Conservation (phyloP, 176 grass and related monocot genomes). For the Luzula sylvatica region DNA sequence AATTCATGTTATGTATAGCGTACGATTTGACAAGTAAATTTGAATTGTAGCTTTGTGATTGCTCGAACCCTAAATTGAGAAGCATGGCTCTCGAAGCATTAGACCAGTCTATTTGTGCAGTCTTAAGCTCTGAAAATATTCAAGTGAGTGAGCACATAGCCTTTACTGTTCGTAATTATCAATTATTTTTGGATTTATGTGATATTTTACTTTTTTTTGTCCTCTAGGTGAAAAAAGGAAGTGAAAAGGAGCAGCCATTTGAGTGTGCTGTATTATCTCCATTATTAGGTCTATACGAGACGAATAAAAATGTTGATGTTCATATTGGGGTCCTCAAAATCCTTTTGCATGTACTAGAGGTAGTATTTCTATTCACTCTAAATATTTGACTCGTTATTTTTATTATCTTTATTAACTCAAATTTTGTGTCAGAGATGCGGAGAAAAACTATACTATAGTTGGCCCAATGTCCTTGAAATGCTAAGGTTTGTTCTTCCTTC, state of each 20-base stretch:
- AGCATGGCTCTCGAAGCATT: slow-evolving; percentile 85
- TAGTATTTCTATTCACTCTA: slow-evolving; percentile 29
- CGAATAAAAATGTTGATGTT: slow-evolving; percentile 80
- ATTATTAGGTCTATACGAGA: slow-evolving; percentile 63
- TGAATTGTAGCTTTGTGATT: slow-evolving; percentile 71
- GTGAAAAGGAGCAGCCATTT: slow-evolving; percentile 56
- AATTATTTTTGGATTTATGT: slow-evolving; percentile 16
- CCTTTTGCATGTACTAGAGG: slow-evolving; percentile 98
- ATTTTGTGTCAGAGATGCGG: slow-evolving; percentile 79
- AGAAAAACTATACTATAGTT: slow-evolving; percentile 82
- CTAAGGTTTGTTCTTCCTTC: slow-evolving; percentile 53
- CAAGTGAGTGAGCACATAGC: slow-evolving; percentile 24
- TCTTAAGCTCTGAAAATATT: slow-evolving; percentile 85
- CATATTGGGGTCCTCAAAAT: slow-evolving; percentile 78
- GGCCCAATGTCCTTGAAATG: slow-evolving; percentile 82
- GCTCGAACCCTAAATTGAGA: slow-evolving; percentile 64
- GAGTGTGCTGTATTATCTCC: slow-evolving; percentile 88
- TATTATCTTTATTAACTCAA: slow-evolving; percentile 9
- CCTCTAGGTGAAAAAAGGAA: slow-evolving; percentile 47
- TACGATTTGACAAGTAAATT: slow-evolving; percentile 5
- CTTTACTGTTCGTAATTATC: neutral
- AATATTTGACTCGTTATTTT: neutral
- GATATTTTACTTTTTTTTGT: slow-evolving; percentile 31
- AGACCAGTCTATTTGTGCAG: slow-evolving; percentile 91
- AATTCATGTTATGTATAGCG: neutral